Base-by-base conservation (phyloP, 805 yeast genomes). In the Candida lessepsii region DNA sequence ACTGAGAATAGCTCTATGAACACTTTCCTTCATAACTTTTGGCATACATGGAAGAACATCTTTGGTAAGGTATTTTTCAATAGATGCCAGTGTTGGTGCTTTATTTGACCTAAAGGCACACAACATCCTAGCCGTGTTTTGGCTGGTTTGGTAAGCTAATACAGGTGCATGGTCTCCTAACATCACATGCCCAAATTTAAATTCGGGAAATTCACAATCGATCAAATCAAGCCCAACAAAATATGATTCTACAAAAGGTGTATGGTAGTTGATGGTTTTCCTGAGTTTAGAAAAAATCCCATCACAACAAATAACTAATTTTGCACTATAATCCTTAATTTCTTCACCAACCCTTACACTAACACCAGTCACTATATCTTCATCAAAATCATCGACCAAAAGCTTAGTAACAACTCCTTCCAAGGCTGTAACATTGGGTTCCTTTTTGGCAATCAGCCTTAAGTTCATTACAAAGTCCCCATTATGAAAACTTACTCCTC, bases 241-340 rank as follows among this genome's bases (percentile, higher is more conserved):
- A 55, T 91, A 86, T 7, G 96, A 87, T 15, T 81, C 85, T 15
- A 86, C 76, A 0, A 60, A 52, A 9, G 98, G 95, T 16, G 75
- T 72, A 23, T 72, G 70, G n/a, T 73, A 61, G 15, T 78, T 67
- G 35, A 86, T 71, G 43, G 81, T 83, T 58, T 80, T 86, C 59
- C 99, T 77, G 70, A 91, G 88, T 61, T 83, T 89, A 42, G 97
- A 90, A 57, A 87, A 88, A 42, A 91, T 90, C 44, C 99, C 99
- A 62, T 93, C 99, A 57, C 95, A 87, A 35, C 85, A 77, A 21
- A 89, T 71, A 5, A 91, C 84, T 42, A 89, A 57, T 41, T 79
- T 76, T 3, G 84, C 86, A 65, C 73, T 80, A 5, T 69, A 41
- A 40, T 67, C 65, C 17, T 55, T 54, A 7, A 65, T 65, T 40